Evolutionary conservation across 192 early-diverging fungal genomes (phyloP), one percentile per base, ranked within the genome.

Genomic region (Backusella mclennaniae): DNA sequence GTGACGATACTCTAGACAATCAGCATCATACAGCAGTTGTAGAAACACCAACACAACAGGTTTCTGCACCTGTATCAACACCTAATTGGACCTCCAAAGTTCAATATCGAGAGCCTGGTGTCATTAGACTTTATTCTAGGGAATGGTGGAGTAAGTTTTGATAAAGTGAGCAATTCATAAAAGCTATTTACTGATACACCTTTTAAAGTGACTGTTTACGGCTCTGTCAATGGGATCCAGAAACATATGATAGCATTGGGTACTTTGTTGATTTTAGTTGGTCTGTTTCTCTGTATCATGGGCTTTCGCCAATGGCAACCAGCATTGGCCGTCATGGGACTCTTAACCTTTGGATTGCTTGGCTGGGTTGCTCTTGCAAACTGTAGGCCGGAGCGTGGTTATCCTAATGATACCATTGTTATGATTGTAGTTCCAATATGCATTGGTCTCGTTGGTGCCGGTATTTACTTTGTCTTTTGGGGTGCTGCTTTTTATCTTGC

Each of bases 301-400:
- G 56, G 56, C 21, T 63, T 29, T 23, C 56, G 56, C 8, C 56
- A 21, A 8, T 63, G 56, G 56, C 7, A n/a, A 29, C 56, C 26
- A 14, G 26, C 23, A 23, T 63, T 63, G 12, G 56, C 23, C 3
- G 56, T 63, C 8, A 63, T 63, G 56, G 56, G 56, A 29, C 11
- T 63, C 2, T 26, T 63, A 29, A 63, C 56, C 26, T 63, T 26
- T 63, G 56, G 56, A 29, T 21, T 63, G 9, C 2, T 63, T 14
- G 23, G 1, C 11, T 75, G 74, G 74, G 35, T 75, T 36, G 74
- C 59, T 0, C 33, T 75, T 59, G 42, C 74, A 9, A 75, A 75
- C 66, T 67, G 59, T 44, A 59, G 66, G 26, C 74, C 74, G 31
- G 29, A 15, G 7, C 14, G 12, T 9, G 74, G 74, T 67, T 75